phyloP scores from a whole-genome alignment of 1,284 basidiomycete genomes.

The Testicularia cyperi region DNA sequence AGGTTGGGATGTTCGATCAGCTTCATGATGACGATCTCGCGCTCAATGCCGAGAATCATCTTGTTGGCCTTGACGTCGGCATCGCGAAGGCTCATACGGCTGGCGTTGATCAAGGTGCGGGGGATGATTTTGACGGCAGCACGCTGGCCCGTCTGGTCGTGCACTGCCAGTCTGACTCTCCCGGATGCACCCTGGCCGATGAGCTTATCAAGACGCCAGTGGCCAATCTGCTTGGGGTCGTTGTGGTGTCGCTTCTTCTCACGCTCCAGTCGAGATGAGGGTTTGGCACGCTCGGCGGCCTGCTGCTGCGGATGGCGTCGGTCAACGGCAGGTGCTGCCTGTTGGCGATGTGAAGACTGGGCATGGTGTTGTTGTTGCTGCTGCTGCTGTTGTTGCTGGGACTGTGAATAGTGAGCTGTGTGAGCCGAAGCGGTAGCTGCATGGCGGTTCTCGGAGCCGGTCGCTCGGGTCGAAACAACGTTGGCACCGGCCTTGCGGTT shows the following conservation, averaged over 20 bases:
- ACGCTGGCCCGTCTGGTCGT: constrained; percentile 81
- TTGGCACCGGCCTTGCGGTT: constrained; percentile 33
- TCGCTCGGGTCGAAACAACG: constrained; percentile 20
- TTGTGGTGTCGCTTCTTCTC: constrained; percentile 62
- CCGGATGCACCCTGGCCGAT: constrained; percentile 83
- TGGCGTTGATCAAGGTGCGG: constrained; percentile 74
- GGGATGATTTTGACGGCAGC: constrained; percentile 97
- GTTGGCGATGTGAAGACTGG: too few species aligned
- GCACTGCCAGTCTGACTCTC: constrained; percentile 85
- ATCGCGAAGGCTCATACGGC: constrained; percentile 72
- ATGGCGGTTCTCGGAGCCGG: constrained; percentile 21
- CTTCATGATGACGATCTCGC: constrained; percentile 99
- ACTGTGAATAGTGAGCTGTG: background rate
- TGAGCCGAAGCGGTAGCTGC: background rate
- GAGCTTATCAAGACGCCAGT: constrained; percentile 89
- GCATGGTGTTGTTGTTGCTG: too few species aligned
- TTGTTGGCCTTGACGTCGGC: constrained; percentile 75
- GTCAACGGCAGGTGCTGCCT: constrained; percentile 19
- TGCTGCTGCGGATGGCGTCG: constrained; percentile 19
- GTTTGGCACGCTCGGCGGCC: constrained; percentile 24
- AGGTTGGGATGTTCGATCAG: constrained; percentile 96
- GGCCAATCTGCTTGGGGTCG: constrained; percentile 69
- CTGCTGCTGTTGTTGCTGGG: background rate
- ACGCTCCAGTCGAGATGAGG: constrained; percentile 50
- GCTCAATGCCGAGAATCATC: constrained; percentile 81